Conservation (phyloP, 257 asterid genomes). For the Salvia miltiorrhiza region DNA sequence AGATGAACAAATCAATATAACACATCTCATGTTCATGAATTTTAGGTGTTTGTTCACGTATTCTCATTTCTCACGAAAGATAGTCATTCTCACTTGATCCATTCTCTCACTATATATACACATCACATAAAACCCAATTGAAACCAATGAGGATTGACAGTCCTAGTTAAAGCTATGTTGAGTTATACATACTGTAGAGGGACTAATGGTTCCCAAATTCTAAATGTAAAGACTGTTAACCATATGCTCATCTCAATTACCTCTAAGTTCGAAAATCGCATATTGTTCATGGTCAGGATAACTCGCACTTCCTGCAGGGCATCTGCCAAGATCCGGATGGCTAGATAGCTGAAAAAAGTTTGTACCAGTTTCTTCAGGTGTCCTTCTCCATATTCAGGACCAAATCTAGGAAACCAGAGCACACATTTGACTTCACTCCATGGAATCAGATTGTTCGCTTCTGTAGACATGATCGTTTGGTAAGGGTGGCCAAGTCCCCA, state of each 20-base stretch:
- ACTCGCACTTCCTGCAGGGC: slow-evolving; percentile 48
- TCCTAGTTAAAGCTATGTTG: neutral
- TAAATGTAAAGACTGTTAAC: neutral
- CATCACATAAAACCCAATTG: neutral
- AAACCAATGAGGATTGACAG: too few relatives aligned
- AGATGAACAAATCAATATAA: too few relatives aligned
- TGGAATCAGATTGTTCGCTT: slow-evolving; percentile 36
- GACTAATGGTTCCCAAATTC: too few relatives aligned
- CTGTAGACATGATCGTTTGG: slow-evolving; percentile 53
- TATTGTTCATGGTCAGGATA: slow-evolving; percentile 69
- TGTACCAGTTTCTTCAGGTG: slow-evolving; percentile 38
- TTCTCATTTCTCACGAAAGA: too few relatives aligned
- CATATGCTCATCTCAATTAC: slow-evolving; percentile 31
- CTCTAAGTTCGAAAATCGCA: slow-evolving; percentile 80
- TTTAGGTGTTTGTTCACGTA: too few relatives aligned
- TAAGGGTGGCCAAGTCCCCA: slow-evolving; percentile 69
- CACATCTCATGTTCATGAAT: too few relatives aligned
- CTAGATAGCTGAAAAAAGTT: slow-evolving; percentile 61
- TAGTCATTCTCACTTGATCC: too few relatives aligned
- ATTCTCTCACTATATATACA: too few relatives aligned
- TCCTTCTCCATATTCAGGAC: slow-evolving; percentile 38
- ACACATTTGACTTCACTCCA: slow-evolving; percentile 70
- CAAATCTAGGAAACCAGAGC: slow-evolving; percentile 81
- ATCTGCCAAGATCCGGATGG: slow-evolving; percentile 69
- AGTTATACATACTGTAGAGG: neutral